phyloP scores from a whole-genome alignment of 1,284 basidiomycete genomes.

The Ganoderma lucidum region DNA sequence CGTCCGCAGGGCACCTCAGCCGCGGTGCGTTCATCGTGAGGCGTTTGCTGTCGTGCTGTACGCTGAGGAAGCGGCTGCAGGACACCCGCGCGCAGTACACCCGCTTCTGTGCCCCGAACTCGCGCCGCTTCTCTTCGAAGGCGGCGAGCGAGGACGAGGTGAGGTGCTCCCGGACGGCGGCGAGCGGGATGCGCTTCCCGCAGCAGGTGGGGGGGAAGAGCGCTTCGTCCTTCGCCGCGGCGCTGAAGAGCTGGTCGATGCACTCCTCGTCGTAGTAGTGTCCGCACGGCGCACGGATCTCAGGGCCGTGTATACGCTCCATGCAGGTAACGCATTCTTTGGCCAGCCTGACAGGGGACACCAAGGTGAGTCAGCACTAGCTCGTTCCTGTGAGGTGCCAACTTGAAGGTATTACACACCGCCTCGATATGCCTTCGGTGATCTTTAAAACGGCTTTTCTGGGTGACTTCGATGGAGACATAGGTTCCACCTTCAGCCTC shows the following conservation, averaged over 20 bases:
- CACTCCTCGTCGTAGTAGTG: constrained; percentile 45
- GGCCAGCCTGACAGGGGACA: constrained; percentile 2
- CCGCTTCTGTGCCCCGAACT: constrained; percentile 42
- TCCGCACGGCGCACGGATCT: constrained; percentile 42
- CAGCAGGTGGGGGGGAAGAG: constrained; percentile 53
- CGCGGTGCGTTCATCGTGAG: constrained; percentile 11
- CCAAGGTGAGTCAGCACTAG: background rate
- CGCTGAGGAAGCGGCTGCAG: constrained; percentile 48
- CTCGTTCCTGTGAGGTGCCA: too few species aligned
- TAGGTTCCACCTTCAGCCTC: constrained; percentile 5
- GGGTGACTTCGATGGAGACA: constrained; percentile 1
- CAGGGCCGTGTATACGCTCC: constrained; percentile 26
- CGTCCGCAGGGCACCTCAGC: constrained; percentile 27
- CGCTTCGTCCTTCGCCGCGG: constrained; percentile 44
- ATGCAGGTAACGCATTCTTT: constrained; percentile 37
- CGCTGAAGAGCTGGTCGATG: constrained; percentile 41
- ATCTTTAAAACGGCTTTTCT: background rate
- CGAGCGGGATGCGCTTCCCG: constrained; percentile 41
- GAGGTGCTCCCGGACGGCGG: constrained; percentile 38
- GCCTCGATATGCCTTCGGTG: constrained; percentile 3
- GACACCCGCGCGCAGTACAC: constrained; percentile 47
- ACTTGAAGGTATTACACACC: constrained; percentile 2
- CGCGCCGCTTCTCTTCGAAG: constrained; percentile 39
- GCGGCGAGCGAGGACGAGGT: constrained; percentile 26
- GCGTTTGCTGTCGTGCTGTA: constrained; percentile 25